Base-by-base conservation (phyloP, 306 rosid species). In the Benincasa hispida region DNA sequence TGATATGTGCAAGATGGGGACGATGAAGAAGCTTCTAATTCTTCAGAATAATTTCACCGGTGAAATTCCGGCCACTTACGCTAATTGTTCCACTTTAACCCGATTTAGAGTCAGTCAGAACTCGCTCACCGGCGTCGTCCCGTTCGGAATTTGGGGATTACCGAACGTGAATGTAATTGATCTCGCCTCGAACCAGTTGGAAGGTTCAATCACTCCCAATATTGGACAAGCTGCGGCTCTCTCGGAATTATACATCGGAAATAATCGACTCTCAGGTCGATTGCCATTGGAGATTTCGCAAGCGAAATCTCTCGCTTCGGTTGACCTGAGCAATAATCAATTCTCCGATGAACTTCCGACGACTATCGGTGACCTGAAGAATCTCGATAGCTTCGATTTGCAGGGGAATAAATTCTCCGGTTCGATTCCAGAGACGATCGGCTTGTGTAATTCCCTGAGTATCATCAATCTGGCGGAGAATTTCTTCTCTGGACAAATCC, bases 11-110 rank as follows among this genome's bases (percentile, higher is more conserved):
- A 84, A 66, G 4, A 81, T 56, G 68, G 92, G 97, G 45, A 85
- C 79, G 58, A 88, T 94, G 96, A 10, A 0, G 0, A 78, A 15
- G 18, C 81, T 94, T 45, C 85, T 92, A 0, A 18, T 88, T 11
- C 88, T 89, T 54, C 89, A 94, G 87, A 94, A 94, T 86, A 90
- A 89, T 0, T 88, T 94, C 78, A 81, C 96, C 14, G 97, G 99
- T 3, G 81, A 79, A 77, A 94, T 94, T 76, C 99, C 99, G 15
- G 82, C 81, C 0, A 89, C 7, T 1, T 94, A 94, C 25, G 89
- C 81, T 0, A 67, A 80, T 39, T 94, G 99, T 81, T 45, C 12
- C 17, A 83, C 84, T 6, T 18, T 94, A 39, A n/a, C 1, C 2
- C 80, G 99, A 4, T 85, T 94, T 62, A 86, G 99, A 67, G 97